These are phyloP conservation scores for Talaromyces sp. DNA, from an alignment of 2,329 filamentous ascomycete genomes.

Conservation along the genomic window DNA sequence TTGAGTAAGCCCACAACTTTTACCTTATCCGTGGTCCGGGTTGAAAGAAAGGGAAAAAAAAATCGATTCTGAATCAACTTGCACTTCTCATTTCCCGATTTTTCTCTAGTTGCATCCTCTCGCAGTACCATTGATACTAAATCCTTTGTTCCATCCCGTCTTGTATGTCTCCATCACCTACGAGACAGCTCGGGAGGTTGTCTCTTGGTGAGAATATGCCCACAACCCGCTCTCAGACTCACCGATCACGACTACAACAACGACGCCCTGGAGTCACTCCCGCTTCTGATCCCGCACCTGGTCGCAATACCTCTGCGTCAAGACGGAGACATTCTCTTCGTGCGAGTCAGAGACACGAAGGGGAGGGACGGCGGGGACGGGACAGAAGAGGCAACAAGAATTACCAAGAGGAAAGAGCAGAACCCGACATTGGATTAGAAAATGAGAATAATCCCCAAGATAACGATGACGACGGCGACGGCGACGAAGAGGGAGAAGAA, in stretches of 20 bases:
- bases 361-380: background rate
- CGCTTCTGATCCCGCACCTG: background rate
- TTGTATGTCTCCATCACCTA: slow-evolving; percentile 36
- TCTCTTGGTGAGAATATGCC: slow-evolving; percentile 35
- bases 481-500: slow-evolving; percentile 14
- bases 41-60: slow-evolving; percentile 14
- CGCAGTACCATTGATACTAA: background rate
- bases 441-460: slow-evolving; percentile 9
- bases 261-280: background rate
- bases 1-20: background rate
- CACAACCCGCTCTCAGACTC: slow-evolving; percentile 24
- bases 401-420: background rate
- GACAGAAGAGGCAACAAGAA: slow-evolving; percentile 11
- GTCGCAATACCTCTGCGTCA: background rate
- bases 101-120: background rate
- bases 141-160: slow-evolving; percentile 9
- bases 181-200: slow-evolving; percentile 34
- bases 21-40: slow-evolving; percentile 27
- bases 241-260: slow-evolving; percentile 18
- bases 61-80: background rate
- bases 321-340: slow-evolving; percentile 2
- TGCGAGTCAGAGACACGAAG: slow-evolving; percentile 2
- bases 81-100: no score
- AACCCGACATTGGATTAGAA: slow-evolving; percentile 4
- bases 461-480: slow-evolving; percentile 13